These are phyloP conservation scores for Stagonosporopsis vannaccii DNA, from an alignment of 2,329 filamentous ascomycete species.

Conservation along the genomic window DNA sequence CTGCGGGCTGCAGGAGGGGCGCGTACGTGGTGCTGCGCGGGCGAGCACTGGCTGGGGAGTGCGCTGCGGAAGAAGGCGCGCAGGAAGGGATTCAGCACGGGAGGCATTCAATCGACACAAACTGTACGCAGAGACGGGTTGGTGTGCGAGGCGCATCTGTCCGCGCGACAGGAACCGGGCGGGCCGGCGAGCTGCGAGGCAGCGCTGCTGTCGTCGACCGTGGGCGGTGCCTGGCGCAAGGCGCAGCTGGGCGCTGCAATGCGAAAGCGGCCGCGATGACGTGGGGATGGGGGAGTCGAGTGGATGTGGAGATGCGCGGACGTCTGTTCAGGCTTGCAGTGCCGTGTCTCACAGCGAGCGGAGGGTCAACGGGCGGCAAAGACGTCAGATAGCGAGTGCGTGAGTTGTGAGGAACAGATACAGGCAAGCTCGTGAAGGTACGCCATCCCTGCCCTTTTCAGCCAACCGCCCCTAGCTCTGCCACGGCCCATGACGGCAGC, in stretches of 20 bases:
- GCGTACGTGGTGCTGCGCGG: slow-evolving; percentile 82
- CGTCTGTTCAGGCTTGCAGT: background rate
- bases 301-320: background rate
- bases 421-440: slow-evolving; percentile 38
- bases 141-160: slow-evolving; percentile 39
- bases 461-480: slow-evolving; percentile 25
- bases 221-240: slow-evolving; percentile 32
- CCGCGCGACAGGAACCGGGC: slow-evolving; percentile 31
- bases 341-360: background rate
- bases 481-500: slow-evolving; percentile 5
- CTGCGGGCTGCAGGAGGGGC: background rate
- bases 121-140: slow-evolving; percentile 23
- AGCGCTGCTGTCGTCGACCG: slow-evolving; percentile 11
- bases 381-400: slow-evolving; percentile 4
- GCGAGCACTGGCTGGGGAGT: slow-evolving; percentile 87
- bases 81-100: slow-evolving; percentile 93
- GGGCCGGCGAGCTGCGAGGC: slow-evolving; percentile 23
- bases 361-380: slow-evolving; percentile 5
- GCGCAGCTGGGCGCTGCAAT: slow-evolving; percentile 9
- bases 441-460: slow-evolving; percentile 21
- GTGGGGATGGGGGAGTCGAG: no score
- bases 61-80: slow-evolving; percentile 98
- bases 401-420: background rate
- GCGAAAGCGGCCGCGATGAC: slow-evolving; percentile 23
- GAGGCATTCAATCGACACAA: slow-evolving; percentile 80